A percentile compares a stretch with the other conserved stretches of the same genome.
Evolutionary conservation across 1,139 yeast species (phyloP).

Genomic region (Debaryomyces udenii): DNA sequence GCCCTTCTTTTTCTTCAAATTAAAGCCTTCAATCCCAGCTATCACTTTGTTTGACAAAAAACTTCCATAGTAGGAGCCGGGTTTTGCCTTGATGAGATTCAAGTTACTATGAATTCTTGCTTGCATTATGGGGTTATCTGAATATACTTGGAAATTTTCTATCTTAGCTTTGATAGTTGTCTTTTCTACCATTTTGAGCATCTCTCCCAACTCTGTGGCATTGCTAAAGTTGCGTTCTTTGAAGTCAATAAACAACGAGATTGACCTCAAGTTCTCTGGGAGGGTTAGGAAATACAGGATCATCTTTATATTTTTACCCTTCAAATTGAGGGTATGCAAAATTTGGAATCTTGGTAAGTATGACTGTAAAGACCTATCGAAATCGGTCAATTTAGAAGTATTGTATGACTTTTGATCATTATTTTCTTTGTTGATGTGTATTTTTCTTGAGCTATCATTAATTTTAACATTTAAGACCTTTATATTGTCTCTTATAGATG

Average conservation of each 20-base stretch:
- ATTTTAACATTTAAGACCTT: slow-evolving; percentile 2
- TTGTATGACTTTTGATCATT: neutral
- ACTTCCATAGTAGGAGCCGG: neutral
- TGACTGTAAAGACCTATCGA: slow-evolving; percentile 3
- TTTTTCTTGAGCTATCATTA: neutral
- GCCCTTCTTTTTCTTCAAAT: slow-evolving; percentile 5
- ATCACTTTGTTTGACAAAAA: slow-evolving; percentile 12
- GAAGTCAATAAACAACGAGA: slow-evolving; percentile 8
- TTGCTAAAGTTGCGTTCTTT: slow-evolving; percentile 5
- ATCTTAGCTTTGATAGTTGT: neutral
- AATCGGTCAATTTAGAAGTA: slow-evolving; percentile 3
- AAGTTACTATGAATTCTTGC: slow-evolving; percentile 14
- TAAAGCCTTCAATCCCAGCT: slow-evolving; percentile 11
- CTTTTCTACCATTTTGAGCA: neutral
- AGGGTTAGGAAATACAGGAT: slow-evolving; percentile 1
- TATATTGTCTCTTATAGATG: slow-evolving; percentile 1
- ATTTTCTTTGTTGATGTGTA: neutral
- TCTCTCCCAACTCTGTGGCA: neutral
- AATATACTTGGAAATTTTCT: slow-evolving; percentile 10
- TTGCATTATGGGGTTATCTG: slow-evolving; percentile 11
- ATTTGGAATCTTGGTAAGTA: slow-evolving; percentile 2
- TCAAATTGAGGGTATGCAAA: slow-evolving; percentile 4
- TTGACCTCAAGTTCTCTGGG: slow-evolving; percentile 5
- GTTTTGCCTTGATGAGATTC: slow-evolving; percentile 2
- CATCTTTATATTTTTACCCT: slow-evolving; percentile 6